Evolutionary conservation across 176 grass and related monocot species (phyloP).

Genomic region (Guadua angustifolia): DNA sequence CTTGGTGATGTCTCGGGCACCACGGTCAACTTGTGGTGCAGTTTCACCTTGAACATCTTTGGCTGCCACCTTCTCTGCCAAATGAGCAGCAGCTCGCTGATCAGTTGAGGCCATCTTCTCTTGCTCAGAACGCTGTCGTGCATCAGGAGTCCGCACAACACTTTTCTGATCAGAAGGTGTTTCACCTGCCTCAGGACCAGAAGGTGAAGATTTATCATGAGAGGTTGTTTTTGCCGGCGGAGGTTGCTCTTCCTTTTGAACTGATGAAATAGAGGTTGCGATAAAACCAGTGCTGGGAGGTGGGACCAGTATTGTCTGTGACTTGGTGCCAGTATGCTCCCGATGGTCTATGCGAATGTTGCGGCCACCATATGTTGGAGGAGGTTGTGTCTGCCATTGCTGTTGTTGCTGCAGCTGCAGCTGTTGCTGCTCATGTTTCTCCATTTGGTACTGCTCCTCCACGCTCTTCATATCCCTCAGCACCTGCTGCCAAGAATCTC

Average conservation of each 20-base stretch:
- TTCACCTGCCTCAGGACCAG: not conserved
- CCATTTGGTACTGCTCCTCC: constrained; percentile 41
- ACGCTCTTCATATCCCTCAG: constrained; percentile 47
- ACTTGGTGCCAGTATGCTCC: constrained; percentile 22
- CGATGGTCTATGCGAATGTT: constrained; percentile 36
- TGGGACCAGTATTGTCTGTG: constrained; percentile 30
- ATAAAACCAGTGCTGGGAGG: constrained; percentile 32
- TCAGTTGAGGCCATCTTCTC: not conserved
- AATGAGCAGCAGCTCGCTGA: not conserved
- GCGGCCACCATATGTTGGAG: not conserved
- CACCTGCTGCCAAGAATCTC: constrained; percentile 70
- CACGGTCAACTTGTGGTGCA: constrained; percentile 5
- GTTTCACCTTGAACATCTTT: constrained; percentile 18
- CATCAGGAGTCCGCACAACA: constrained; percentile 20
- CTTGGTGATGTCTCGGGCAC: constrained; percentile 17
- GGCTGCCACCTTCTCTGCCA: too few species aligned
- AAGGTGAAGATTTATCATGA: constrained; percentile 24
- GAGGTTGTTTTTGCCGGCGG: too few species aligned
- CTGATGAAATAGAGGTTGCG: not conserved
- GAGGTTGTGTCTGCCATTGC: constrained; percentile 11
- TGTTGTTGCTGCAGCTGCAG: constrained; percentile 24
- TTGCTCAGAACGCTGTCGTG: not conserved
- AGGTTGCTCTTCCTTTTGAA: too few species aligned
- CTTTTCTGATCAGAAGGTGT: constrained; percentile 13
- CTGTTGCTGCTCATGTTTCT: constrained; percentile 37